These are phyloP conservation scores for Falciphora oryzae DNA, from an alignment of 2,329 filamentous ascomycete species.

Conservation along the genomic window DNA sequence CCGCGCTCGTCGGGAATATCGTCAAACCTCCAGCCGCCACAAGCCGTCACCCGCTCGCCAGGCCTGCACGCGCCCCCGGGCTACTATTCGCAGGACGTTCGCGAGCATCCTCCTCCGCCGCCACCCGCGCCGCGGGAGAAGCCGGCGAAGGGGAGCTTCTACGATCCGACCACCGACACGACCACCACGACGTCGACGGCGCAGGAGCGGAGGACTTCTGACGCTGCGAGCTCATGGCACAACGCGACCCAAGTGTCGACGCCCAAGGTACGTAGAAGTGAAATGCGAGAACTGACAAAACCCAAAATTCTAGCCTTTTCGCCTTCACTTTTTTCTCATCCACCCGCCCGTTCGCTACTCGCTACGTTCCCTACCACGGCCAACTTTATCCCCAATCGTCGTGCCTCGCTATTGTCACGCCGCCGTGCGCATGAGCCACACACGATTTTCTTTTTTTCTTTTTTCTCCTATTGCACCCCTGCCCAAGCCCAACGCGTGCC, in stretches of 20 bases:
- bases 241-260: conserved; percentile 35
- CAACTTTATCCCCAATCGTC: conserved; percentile 1
- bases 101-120: conserved; percentile 8
- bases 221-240: conserved; percentile 37
- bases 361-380: conserved; percentile 11
- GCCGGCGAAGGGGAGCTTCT: conserved; percentile 36
- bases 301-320: conserved; percentile 10
- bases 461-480: conserved; percentile 7
- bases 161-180: conserved; percentile 48
- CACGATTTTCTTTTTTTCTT: conserved; percentile 16
- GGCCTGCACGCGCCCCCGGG: conserved; percentile 18
- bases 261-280: conserved; percentile 38
- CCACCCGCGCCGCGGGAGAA: conserved; percentile 14
- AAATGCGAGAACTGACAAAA: conserved; percentile 10
- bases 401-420: neutral
- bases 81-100: conserved; percentile 11
- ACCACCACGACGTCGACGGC: conserved; percentile 36
- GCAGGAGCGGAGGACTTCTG: conserved; percentile 40
- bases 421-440: conserved; percentile 5
- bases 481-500: conserved; percentile 1
- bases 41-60: conserved; percentile 11
- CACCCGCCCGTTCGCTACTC: conserved; percentile 13
- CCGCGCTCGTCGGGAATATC: conserved; percentile 6
- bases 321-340: conserved; percentile 12
- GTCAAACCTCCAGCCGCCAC: conserved; percentile 25